Percentiles rank a stretch among this genome's conserved stretches.
Evolutionary conservation across 805 yeast genomes (phyloP).

Genomic region (Jamesozyma rosinii): DNA sequence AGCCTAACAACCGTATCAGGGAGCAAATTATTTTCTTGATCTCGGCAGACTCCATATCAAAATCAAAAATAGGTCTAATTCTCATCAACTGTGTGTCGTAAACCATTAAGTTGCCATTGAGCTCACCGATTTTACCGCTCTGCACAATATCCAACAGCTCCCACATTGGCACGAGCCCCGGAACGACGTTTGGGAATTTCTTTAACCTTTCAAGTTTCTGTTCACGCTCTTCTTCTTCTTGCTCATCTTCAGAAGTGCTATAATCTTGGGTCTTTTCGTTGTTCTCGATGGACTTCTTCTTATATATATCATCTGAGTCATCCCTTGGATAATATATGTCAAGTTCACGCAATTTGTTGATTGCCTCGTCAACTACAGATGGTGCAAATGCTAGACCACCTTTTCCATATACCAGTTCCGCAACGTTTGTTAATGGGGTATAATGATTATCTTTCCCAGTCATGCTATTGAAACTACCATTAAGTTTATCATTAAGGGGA

Average conservation of each 20-base stretch:
- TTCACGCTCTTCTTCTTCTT: background rate
- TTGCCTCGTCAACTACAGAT: background rate
- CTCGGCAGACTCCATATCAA: slow-evolving; percentile 15
- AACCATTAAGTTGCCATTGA: slow-evolving; percentile 20
- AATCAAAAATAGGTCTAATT: slow-evolving; percentile 21
- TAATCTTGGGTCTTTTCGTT: slow-evolving; percentile 3
- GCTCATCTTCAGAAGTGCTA: slow-evolving; percentile 3
- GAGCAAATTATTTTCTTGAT: slow-evolving; percentile 32
- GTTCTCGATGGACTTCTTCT: background rate
- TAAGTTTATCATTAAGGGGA: slow-evolving; percentile 5
- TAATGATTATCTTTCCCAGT: background rate
- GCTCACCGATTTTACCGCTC: slow-evolving; percentile 18
- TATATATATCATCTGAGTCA: background rate
- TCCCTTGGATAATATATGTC: slow-evolving; percentile 14
- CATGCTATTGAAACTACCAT: background rate
- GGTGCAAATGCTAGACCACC: slow-evolving; percentile 23
- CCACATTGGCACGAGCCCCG: slow-evolving; percentile 43
- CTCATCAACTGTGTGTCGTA: slow-evolving; percentile 18
- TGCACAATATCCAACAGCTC: slow-evolving; percentile 35
- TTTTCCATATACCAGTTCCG: slow-evolving; percentile 35
- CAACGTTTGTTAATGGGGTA: slow-evolving; percentile 14
- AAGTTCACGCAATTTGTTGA: background rate
- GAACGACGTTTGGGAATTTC: slow-evolving; percentile 36
- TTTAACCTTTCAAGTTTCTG: background rate
- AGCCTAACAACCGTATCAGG: slow-evolving; percentile 38